These are phyloP conservation scores for Margaritispora aquatica DNA, from an alignment of 495 filamentous ascomycete species.

Conservation along the genomic window DNA sequence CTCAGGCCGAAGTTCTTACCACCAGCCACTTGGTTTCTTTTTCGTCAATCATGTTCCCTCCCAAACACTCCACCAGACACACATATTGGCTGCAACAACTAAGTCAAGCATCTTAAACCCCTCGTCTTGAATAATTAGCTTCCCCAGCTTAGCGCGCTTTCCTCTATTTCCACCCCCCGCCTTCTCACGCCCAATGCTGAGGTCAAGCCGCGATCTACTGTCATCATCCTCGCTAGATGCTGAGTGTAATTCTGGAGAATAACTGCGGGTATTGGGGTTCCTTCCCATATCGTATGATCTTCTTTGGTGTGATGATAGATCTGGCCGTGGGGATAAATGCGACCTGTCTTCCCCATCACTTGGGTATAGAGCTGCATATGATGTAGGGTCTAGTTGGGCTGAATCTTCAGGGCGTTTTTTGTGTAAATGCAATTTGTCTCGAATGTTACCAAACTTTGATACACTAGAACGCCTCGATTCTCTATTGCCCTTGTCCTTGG, in stretches of 20 bases:
- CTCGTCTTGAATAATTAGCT: conserved; percentile 84
- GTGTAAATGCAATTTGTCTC: conserved; percentile 16
- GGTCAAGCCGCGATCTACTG: conserved; percentile 42
- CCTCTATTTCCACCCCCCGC: conserved; percentile 78
- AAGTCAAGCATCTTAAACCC: conserved; percentile 95
- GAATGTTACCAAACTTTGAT: conserved; percentile 17
- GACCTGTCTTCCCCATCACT: conserved; percentile 16
- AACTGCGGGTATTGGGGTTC: background rate
- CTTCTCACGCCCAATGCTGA: conserved; percentile 68
- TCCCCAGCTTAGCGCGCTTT: conserved; percentile 86
- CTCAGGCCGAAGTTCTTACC: background rate
- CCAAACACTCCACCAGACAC: conserved; percentile 89
- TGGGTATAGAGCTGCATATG: conserved; percentile 15
- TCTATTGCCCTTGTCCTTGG: background rate
- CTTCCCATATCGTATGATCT: background rate
- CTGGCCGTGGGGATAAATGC: conserved; percentile 10
- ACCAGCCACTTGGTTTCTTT: background rate
- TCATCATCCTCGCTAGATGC: conserved; percentile 36
- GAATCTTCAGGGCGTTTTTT: conserved; percentile 11
- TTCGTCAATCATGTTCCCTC: conserved; percentile 33
- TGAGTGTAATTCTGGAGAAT: background rate
- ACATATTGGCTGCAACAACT: conserved; percentile 83
- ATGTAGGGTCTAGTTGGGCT: conserved; percentile 9
- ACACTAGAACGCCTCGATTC: conserved; percentile 5
- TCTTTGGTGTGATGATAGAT: conserved; percentile 1